Base-by-base conservation (phyloP, 2,329 filamentous ascomycete genomes). In the Piedraia hortae region DNA sequence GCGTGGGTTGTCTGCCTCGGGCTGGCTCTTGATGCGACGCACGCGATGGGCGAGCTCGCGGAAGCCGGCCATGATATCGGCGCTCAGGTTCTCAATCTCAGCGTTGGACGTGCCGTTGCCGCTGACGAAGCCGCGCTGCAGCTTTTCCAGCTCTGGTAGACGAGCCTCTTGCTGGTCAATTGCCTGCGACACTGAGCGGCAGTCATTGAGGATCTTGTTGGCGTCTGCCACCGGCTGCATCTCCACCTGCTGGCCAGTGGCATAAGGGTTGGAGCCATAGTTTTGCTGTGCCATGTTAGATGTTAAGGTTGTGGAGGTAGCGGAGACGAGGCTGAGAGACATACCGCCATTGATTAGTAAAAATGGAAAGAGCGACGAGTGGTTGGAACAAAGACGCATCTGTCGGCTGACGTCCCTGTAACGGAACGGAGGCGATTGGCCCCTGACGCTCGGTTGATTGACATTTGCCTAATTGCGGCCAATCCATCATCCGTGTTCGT, bases 11-110 rank as follows among this genome's bases (percentile, higher is more conserved):
- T 63, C 62, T 12, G 72, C 68, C 28, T 80, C 75, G 18, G 68
- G 36, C 35, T 69, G 68, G 33, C 66, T 66, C 56, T 91, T 91
- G 50, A 91, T 60, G 30, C 59, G 55, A 47, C 72, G 74, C 32
- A 91, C 66, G 23, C 73, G 69, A 23, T 70, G 64, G 25, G 71
- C 74, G 26, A 93, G 60, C 27, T 59, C 62, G 30, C 73, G 68
- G 54, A 89, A 90, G 24, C 67, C 56, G 22, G 61, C 62, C 66
- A 89, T 88, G 34, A 80, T 82, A 31, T 82, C 68, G 19, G 67
- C 57, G 32, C 66, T 70, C 26, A 80, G 56, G 25, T 53, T 50
- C 30, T 88, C 73, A 31, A 91, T 62, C 36, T 72, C 59, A 29
- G 34, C 36, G 29, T 60, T 60, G 35, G 64, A 62, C 19, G 60